Conservation (phyloP, 1,284 basidiomycete species). For the Gastroboletus turbinatus region DNA sequence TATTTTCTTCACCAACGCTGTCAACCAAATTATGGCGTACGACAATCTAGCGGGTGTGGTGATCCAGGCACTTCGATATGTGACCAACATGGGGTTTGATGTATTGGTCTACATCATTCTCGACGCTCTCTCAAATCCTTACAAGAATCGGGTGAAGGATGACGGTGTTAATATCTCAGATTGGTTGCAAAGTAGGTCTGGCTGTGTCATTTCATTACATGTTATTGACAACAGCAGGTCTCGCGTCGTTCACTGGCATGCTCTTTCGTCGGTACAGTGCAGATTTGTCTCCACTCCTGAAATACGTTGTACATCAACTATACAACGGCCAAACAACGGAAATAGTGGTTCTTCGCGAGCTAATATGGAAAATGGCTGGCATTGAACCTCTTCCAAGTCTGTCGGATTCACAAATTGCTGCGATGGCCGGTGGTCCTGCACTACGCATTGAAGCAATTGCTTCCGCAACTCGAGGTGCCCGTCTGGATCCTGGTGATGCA, state of each 20-base stretch:
- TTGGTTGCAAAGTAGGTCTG: constrained; percentile 87
- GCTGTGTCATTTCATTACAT: constrained; percentile 2
- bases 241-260: constrained; percentile 92
- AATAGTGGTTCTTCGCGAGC: constrained; percentile 86
- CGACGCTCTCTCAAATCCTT: constrained; percentile 85
- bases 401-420: constrained; percentile 84
- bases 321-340: constrained; percentile 84
- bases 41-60: constrained; percentile 92
- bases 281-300: constrained; percentile 82
- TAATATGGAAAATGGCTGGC: constrained; percentile 95
- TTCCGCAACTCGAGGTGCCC: constrained; percentile 66
- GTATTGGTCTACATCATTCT: constrained; percentile 88
- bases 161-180: constrained; percentile 91
- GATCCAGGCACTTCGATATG: constrained; percentile 87
- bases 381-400: constrained; percentile 89
- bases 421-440: constrained; percentile 87
- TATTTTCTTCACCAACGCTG: constrained; percentile 87
- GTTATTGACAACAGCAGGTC: constrained; percentile 47
- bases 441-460: constrained; percentile 86
- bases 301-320: constrained; percentile 91
- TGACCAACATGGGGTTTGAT: constrained; percentile 92
- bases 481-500: constrained; percentile 62
- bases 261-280: constrained; percentile 86
- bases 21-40: constrained; percentile 96
- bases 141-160: constrained; percentile 84